phyloP scores from a whole-genome alignment of 495 filamentous ascomycete species.

The Friedmanniomyces simplex region DNA sequence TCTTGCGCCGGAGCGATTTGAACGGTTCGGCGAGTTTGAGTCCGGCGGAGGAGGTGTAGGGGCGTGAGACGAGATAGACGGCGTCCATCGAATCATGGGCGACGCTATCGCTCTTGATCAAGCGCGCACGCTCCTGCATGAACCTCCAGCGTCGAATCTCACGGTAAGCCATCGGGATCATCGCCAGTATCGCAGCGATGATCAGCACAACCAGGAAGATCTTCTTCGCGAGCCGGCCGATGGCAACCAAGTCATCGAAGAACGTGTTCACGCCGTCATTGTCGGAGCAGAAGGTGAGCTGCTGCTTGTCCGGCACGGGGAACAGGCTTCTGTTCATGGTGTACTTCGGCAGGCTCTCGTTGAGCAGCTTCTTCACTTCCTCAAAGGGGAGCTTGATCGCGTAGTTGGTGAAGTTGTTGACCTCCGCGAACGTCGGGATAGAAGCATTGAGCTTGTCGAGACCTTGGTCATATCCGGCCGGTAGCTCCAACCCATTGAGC shows the following conservation, averaged over 20 bases:
- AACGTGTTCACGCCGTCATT: slow-evolving; percentile 78
- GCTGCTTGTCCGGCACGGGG: slow-evolving; percentile 68
- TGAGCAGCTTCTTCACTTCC: slow-evolving; percentile 56
- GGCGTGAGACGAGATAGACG: slow-evolving; percentile 75
- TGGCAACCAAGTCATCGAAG: slow-evolving; percentile 58
- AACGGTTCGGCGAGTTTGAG: slow-evolving; percentile 63
- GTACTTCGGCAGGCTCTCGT: slow-evolving; percentile 55
- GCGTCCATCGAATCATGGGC: slow-evolving; percentile 71
- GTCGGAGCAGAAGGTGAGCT: slow-evolving; percentile 76
- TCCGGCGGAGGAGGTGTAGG: slow-evolving; percentile 58
- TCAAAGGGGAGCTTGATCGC: slow-evolving; percentile 71
- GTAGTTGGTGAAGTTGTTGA: slow-evolving; percentile 63
- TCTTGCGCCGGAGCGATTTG: slow-evolving; percentile 53
- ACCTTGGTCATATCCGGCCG: slow-evolving; percentile 49
- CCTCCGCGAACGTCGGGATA: slow-evolving; percentile 72
- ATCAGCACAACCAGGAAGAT: slow-evolving; percentile 64
- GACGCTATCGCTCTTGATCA: slow-evolving; percentile 49
- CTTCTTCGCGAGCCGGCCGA: slow-evolving; percentile 52
- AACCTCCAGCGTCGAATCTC: slow-evolving; percentile 71
- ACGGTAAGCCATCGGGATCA: slow-evolving; percentile 63
- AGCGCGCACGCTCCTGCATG: slow-evolving; percentile 55
- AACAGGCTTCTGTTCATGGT: slow-evolving; percentile 66
- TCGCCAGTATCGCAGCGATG: slow-evolving; percentile 58
- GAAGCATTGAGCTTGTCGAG: slow-evolving; percentile 59
- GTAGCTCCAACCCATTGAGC: slow-evolving; percentile 61